Evolutionary conservation across 148 eudicot species (phyloP), one percentile per base, ranked within the genome.

Genomic region (Agrostemma githago): DNA sequence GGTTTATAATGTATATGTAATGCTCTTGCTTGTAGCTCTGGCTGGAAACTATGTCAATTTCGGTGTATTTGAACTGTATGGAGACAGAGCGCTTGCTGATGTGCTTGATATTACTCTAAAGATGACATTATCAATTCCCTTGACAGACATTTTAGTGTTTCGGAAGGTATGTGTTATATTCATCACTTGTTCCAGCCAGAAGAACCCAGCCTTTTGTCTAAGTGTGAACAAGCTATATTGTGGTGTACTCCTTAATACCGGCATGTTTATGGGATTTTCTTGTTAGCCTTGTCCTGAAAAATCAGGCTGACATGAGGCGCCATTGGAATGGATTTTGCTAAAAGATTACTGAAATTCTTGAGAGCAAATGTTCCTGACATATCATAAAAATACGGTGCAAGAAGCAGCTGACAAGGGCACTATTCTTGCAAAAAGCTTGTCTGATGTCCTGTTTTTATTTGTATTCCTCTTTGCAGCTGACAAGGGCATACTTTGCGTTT

Each of bases 51-150:
- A 95, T 76, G 96, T 88, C 79, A 95, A 95, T 82, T 95, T 95
- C 80, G 99, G 99, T 26, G 99, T 95, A 76, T 95, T 95, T 81
- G 96, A 95, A 82, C 87, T 95, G 10, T 92, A 95, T 81, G 99
- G 99, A 15, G 99, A 95, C 81, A 88, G 96, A 84, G 99, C 97
- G 65, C 99, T 95, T 57, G 91, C 94, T 20, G 99, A 95, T 79
- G 97, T 89, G 59, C 92, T 92, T 73, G 94, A 87, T 78, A 89
- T 85, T 78, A 87, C 92, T 64, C 76, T 95, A 81, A 95, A 92
- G 94, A 88, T 95, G 93, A 86, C 90, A 53, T 71, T 92, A 59
- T 90, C 97, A 34, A 82, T 95, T 81, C 97, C 99, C 34, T 78
- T 92, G 79, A 88, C 86, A 21, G 99, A 95, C 79, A 85, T 95